phyloP scores from a whole-genome alignment of 129 eudicot species.

The Rutidosis leptorrhynchoides region DNA sequence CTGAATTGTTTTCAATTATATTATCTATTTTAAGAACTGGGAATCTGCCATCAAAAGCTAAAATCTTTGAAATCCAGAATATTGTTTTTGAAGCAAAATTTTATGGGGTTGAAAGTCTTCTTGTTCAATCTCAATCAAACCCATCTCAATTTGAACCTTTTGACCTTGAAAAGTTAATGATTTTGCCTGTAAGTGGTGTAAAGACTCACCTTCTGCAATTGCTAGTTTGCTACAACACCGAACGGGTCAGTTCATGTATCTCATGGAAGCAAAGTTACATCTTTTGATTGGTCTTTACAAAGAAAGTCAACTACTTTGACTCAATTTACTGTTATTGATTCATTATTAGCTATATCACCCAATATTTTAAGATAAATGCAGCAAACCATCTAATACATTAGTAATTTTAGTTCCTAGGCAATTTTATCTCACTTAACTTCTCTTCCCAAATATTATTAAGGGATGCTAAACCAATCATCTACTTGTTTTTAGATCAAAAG shows the following conservation, averaged over 20 bases:
- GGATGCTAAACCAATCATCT: too few relatives aligned
- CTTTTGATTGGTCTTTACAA: slow-evolving; percentile 88
- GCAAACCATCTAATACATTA: too few relatives aligned
- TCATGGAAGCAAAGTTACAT: slow-evolving; percentile 80
- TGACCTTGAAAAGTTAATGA: slow-evolving; percentile 55
- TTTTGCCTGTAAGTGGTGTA: slow-evolving; percentile 63
- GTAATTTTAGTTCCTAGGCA: too few relatives aligned
- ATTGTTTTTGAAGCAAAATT: slow-evolving; percentile 64
- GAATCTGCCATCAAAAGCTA: slow-evolving; percentile 73
- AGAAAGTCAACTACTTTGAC: slow-evolving; percentile 77
- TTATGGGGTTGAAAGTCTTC: slow-evolving; percentile 63
- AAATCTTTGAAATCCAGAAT: slow-evolving; percentile 64
- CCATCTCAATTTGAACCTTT: slow-evolving; percentile 82
- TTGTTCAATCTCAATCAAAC: slow-evolving; percentile 59
- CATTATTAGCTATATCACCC: slow-evolving; percentile 56
- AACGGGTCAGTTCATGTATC: slow-evolving; percentile 77
- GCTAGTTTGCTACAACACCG: slow-evolving; percentile 56
- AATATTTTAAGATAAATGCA: too few relatives aligned
- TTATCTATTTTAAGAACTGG: slow-evolving; percentile 87
- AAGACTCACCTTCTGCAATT: slow-evolving; percentile 78
- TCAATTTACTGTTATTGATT: slow-evolving; percentile 68
- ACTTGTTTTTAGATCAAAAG: too few relatives aligned
- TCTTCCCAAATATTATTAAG: too few relatives aligned
- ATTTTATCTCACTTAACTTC: too few relatives aligned
- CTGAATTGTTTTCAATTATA: slow-evolving; percentile 65